Evolutionary conservation across 2,329 filamentous ascomycete genomes (phyloP).

Genomic region (Fusarium albidum): DNA sequence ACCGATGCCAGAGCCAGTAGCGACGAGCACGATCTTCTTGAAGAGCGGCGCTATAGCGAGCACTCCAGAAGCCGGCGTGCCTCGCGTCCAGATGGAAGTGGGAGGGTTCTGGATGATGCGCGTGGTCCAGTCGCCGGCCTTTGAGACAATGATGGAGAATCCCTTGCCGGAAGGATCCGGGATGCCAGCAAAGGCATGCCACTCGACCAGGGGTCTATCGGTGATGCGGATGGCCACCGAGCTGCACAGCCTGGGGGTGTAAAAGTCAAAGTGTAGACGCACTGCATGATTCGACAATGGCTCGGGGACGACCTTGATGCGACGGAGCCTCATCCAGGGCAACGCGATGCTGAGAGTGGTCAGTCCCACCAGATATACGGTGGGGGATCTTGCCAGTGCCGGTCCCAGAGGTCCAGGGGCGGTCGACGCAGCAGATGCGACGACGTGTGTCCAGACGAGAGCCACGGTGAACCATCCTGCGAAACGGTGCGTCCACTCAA

Average conservation of each 20-base stretch:
- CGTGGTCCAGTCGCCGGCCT: conserved; percentile 74
- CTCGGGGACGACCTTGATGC: conserved; percentile 68
- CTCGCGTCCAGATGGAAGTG: conserved; percentile 67
- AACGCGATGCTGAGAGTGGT: conserved; percentile 23
- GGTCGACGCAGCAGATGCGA: conserved; percentile 59
- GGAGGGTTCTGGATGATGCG: conserved; percentile 66
- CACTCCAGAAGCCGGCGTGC: conserved; percentile 64
- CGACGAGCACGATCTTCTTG: conserved; percentile 32
- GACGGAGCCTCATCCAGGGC: conserved; percentile 70
- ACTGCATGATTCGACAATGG: conserved; percentile 73
- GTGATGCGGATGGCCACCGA: conserved; percentile 58
- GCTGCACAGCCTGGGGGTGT: conserved; percentile 49
- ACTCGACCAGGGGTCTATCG: conserved; percentile 68
- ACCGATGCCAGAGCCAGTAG: conserved; percentile 31
- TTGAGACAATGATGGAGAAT: conserved; percentile 71
- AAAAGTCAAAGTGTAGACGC: conserved; percentile 71
- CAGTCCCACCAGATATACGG: conserved; percentile 13
- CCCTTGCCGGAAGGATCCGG: conserved; percentile 59
- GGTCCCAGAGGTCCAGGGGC: conserved; percentile 9
- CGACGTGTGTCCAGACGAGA: conserved; percentile 66
- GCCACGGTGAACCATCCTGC: conserved; percentile 69
- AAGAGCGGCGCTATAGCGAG: conserved; percentile 27
- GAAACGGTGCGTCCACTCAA: conserved; percentile 73
- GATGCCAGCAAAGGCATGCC: conserved; percentile 76
- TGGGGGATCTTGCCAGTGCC: conserved; percentile 15